A percentile compares a stretch with the other conserved stretches of the same genome.
Evolutionary conservation across 768 basidiomycete genomes (phyloP).

Genomic region (Boletus rufocinnamomeus): DNA sequence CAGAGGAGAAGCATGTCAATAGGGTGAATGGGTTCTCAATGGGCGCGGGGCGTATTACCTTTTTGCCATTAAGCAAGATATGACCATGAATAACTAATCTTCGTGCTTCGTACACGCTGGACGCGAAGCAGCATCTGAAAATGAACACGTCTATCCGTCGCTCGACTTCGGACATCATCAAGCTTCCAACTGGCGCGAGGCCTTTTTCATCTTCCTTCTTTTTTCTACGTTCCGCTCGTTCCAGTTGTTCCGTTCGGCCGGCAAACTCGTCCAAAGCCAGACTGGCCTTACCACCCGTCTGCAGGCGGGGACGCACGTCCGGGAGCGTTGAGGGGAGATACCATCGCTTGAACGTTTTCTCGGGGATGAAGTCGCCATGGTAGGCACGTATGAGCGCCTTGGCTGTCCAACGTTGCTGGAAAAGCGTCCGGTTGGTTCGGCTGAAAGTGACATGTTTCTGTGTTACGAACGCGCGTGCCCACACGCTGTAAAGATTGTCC

Average conservation of each 20-base stretch:
- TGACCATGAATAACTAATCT: conserved; percentile 85
- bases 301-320: conserved; percentile 70
- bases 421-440: conserved; percentile 60
- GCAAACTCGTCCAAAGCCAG: conserved; percentile 59
- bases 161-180: conserved; percentile 95
- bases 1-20: not conserved
- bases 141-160: conserved; percentile 89
- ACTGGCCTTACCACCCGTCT: conserved; percentile 38
- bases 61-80: conserved; percentile 86
- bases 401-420: conserved; percentile 89
- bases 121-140: conserved; percentile 85
- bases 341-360: conserved; percentile 93
- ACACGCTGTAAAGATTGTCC: conserved; percentile 88
- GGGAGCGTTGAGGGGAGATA: conserved; percentile 88
- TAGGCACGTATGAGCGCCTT: conserved; percentile 89
- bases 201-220: conserved; percentile 59
- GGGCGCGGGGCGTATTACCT: conserved; percentile 52
- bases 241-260: conserved; percentile 48
- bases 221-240: conserved; percentile 49
- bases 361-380: conserved; percentile 93
- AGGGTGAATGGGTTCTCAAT: not conserved
- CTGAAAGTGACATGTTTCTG: conserved; percentile 54
- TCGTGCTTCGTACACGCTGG: conserved; percentile 88
- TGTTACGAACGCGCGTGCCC: conserved; percentile 66
- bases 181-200: conserved; percentile 87